Conservation (phyloP, 1,139 yeast species). For the Candida frijolesensis region DNA sequence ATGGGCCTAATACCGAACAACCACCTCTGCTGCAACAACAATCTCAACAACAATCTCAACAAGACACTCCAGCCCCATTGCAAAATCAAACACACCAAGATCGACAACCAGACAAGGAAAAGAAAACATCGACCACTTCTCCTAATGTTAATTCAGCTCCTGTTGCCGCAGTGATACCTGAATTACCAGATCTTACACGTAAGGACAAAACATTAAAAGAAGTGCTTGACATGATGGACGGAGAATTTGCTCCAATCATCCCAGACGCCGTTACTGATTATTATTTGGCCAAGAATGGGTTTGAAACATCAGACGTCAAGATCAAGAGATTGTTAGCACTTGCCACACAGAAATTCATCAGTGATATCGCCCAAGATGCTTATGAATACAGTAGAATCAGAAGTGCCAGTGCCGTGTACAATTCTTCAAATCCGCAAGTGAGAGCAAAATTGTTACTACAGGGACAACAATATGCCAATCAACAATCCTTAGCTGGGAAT, state of each 20-base stretch:
- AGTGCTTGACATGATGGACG: constrained; percentile 82
- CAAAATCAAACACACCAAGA: constrained; percentile 7
- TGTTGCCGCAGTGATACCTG: constrained; percentile 34
- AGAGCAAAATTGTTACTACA: constrained; percentile 79
- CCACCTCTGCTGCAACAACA: background rate
- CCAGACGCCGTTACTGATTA: constrained; percentile 99
- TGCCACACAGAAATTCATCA: constrained; percentile 93
- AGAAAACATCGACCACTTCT: constrained; percentile 10
- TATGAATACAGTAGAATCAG: constrained; percentile 92
- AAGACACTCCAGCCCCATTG: constrained; percentile 4
- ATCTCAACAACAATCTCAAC: constrained; percentile 4
- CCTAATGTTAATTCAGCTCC: constrained; percentile 13
- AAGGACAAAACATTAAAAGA: constrained; percentile 89
- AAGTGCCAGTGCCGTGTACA: constrained; percentile 78
- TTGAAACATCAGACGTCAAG: constrained; percentile 76
- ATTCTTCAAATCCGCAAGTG: constrained; percentile 83
- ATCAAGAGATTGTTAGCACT: constrained; percentile 85
- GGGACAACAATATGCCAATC: constrained; percentile 60
- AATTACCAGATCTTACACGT: constrained; percentile 70
- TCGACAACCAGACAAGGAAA: constrained; percentile 9
- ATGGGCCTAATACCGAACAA: background rate
- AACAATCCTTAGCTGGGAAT: constrained; percentile 42
- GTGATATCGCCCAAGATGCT: constrained; percentile 95
- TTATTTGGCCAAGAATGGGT: constrained; percentile 85
- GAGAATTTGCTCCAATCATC: constrained; percentile 89